Evolutionary conservation across 2,329 filamentous ascomycete genomes (phyloP), one percentile per base, ranked within the genome.

Genomic region (Cucurbitaria berberidis): DNA sequence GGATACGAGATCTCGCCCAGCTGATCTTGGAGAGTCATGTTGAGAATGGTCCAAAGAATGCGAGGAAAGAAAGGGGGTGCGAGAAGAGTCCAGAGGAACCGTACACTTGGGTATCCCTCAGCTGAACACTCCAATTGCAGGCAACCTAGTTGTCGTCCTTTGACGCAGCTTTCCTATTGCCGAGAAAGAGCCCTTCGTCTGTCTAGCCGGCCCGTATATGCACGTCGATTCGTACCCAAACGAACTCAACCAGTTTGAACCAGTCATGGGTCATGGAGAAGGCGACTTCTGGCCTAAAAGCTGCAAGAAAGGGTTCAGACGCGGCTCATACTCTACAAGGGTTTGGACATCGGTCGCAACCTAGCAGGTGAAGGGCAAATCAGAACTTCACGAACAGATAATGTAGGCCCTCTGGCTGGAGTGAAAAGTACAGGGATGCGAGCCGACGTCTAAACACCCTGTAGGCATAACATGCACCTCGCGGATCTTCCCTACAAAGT

Each of bases 21-120:
- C 8, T 26, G 19, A 19, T 46, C 22, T 19, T 32, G 32, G 29
- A 44, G 15, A 26, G 46, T 24, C 54, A 57, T 34, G 29, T 5
- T 16, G 9, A 41, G 21, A 8, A 24, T 13, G 3, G 36, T 2
- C 10, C 30, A 24, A 22, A 21, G 18, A 10, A 45, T 7, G 30
- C 27, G 21, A 38, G 18, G 32, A 32, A 38, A n/a, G 9, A 40
- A 40, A 24, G 19, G 36, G 24, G 18, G 36, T 15, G 19, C 5
- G 22, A 40, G 36, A 40, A 10, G 22, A 40, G 36, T 19, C 8
- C 36, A 40, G 16, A 40, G 24, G 16, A 40, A 15, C 36, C 19
- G 36, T 22, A 9, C 19, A 24, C 3, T 40, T 21, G 16, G 18
- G 18, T 21, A 40, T 10, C 36, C 9, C 3, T 40, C 19, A 22